A percentile compares a stretch with the other conserved stretches of the same genome.
Conservation (phyloP, 2,329 filamentous ascomycete species). For the Scorias spongiosa region DNA sequence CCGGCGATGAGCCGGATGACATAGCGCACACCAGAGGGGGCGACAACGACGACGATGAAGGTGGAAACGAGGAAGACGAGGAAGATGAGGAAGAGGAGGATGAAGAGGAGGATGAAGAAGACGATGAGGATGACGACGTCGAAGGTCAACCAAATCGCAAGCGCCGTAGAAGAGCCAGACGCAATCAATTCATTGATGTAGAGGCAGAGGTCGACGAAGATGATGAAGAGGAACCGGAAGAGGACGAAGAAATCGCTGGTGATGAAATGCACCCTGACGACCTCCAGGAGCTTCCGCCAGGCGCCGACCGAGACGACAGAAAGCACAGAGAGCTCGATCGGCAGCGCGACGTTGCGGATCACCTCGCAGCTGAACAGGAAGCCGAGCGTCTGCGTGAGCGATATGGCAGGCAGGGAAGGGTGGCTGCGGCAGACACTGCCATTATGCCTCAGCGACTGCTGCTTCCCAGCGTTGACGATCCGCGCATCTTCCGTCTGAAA, state of each 20-base stretch:
- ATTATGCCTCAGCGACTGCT: slow-evolving; percentile 74
- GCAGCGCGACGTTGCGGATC: slow-evolving; percentile 70
- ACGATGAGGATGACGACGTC: slow-evolving; percentile 11
- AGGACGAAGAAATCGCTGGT: slow-evolving; percentile 74
- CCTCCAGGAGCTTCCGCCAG: slow-evolving; percentile 56
- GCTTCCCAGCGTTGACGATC: slow-evolving; percentile 85
- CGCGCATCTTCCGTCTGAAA: slow-evolving; percentile 85
- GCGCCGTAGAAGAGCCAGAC: slow-evolving; percentile 54
- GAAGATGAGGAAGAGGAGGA: slow-evolving; percentile 34
- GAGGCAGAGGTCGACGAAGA: slow-evolving; percentile 95
- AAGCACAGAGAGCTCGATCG: slow-evolving; percentile 89
- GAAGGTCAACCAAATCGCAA: slow-evolving; percentile 59
- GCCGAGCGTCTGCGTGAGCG: slow-evolving; percentile 74
- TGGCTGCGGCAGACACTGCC: slow-evolving; percentile 52
- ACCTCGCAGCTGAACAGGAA: slow-evolving; percentile 85
- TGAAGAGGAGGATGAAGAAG: slow-evolving; percentile 17
- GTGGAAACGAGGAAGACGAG: slow-evolving; percentile 45
- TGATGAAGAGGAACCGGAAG: slow-evolving; percentile 74
- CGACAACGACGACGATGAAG: slow-evolving; percentile 50
- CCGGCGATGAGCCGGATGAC: slow-evolving; percentile 21
- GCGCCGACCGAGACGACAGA: slow-evolving; percentile 73
- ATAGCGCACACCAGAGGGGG: slow-evolving; percentile 23
- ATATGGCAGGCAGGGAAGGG: slow-evolving; percentile 61
- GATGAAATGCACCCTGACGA: slow-evolving; percentile 87
- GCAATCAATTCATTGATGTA: slow-evolving; percentile 87